Evolutionary conservation across 2,329 filamentous ascomycete genomes (phyloP), one percentile per base, ranked within the genome.

Genomic region (Fusarium pseudonygamai): DNA sequence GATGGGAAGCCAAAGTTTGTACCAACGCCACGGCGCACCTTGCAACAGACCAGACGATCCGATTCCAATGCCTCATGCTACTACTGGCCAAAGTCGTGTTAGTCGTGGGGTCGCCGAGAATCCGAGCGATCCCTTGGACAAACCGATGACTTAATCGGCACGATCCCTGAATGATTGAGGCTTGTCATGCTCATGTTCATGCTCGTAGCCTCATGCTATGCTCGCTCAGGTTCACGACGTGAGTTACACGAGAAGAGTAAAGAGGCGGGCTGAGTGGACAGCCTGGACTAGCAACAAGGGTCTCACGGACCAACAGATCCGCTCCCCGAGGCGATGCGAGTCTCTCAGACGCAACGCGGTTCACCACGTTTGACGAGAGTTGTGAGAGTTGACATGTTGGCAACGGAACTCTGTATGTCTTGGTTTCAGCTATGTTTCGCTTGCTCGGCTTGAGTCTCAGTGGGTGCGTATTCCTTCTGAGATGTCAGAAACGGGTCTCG

Each of bases 341-440:
- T 57, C 46, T 18, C 72, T 67, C 68, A 74, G 72, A 74, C 72
- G 46, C 45, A 64, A 67, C 50, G 34, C 53, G 72, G 43, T 72
- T 74, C 68, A 72, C 49, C 42, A 60, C 58, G 64, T 69, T 67
- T 72, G 60, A 62, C 49, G 36, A 68, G 62, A 69, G 43, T 34
- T 37, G 59, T 66, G 64, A 72, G 56, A 66, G 71, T 52, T 47
- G 60, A 66, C 36, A 62, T 53, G 36, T 43, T 64, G 57, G 49
- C 71, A 57, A 57, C 58, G 22, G 42, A 56, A 60, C 49, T 71
- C 52, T 45, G 32, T 50, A 20, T 49, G 26, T 49, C 37, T 58
- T 52, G 52, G 75, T 77, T 77, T 77, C 75, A 77, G 64, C 71
- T 40, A 37, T 75, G 75, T 77, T 75, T 77, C 71, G 73, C 73